Base-by-base conservation (phyloP, 495 filamentous ascomycete species). In the Hypoxylon intermedium region DNA sequence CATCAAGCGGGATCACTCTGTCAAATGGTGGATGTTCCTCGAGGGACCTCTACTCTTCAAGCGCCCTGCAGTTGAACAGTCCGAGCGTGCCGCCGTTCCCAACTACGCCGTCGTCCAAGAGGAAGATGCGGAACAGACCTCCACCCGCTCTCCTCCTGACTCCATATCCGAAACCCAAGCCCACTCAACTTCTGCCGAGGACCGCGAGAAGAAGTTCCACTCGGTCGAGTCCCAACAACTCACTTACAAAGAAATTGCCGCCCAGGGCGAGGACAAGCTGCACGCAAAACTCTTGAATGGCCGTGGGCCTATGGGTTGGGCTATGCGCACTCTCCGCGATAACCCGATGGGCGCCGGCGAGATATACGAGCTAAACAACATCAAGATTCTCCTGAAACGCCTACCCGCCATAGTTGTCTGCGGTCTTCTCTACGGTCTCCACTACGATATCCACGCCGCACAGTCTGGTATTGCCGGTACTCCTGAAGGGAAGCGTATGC, bases 361-460 rank as follows among this genome's bases (percentile, higher is more conserved):
- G 64, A 79, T 89, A 42, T 88, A 89, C 77, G 87, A 89, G 69
- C 6, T 79, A 24, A 76, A 83, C 69, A 89, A 89, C 77, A 77
- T 89, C n/a, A 77, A 71, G 63, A 77, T 75, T 38, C 49, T 87
- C 37, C 11, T 75, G 45, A 85, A 80, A 67, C 85, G 87, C 45
- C 53, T 89, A 19, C 87, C 87, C 3, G 85, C 87, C 42, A 75
- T 76, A 60, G 70, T 86, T 60, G 72, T 78, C 44, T 74, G 69
- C 60, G 86, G 79, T 38, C 64, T 76, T 6, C 78, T 89, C 20
- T 90, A 90, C 66, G 87, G 87, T 65, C 56, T 85, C 18, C 75
- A 89, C 79, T 90, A 88, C 75, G 87, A 90, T 60, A 89, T 90
- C 72, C 87, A 89, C 79, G 77, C 78, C 28, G 80, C 87, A 12